A percentile compares a stretch with the other conserved stretches of the same genome.
These are phyloP conservation scores for Ganoderma lucidum DNA, from an alignment of 1,284 basidiomycete genomes.

Conservation along the genomic window DNA sequence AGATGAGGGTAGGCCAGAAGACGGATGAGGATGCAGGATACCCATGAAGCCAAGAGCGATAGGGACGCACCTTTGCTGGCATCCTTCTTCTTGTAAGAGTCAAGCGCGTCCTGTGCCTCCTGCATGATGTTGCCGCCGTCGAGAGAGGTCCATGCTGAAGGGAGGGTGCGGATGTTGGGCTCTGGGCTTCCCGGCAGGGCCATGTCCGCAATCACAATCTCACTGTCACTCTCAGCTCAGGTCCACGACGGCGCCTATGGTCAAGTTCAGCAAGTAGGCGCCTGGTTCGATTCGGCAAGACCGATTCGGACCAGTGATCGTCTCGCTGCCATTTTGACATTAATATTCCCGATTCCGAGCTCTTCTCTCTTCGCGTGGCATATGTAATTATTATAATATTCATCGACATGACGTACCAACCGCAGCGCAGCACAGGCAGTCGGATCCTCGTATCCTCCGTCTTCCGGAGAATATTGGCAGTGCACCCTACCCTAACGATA, in stretches of 20 bases:
- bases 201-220: conserved; percentile 20
- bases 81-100: conserved; percentile 87
- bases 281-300: conserved; percentile 4
- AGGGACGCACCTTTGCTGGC: conserved; percentile 72
- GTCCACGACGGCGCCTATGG: background rate
- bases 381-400: background rate
- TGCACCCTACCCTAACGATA: background rate
- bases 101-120: conserved; percentile 75
- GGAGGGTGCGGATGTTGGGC: conserved; percentile 47
- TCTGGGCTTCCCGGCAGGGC: conserved; percentile 48
- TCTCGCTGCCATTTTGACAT: background rate
- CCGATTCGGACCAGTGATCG: background rate
- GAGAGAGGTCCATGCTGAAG: conserved; percentile 53
- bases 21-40: background rate
- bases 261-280: no score
- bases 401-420: background rate
- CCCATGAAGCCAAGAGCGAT: background rate
- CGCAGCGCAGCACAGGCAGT: background rate
- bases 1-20: background rate
- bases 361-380: background rate
- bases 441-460: background rate
- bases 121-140: conserved; percentile 53
- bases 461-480: background rate
- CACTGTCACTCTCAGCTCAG: background rate
- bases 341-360: background rate